Percentiles rank a stretch among this genome's conserved stretches.
Evolutionary conservation across 2,329 filamentous ascomycete genomes (phyloP).

Genomic region (Sclerotinia minor): DNA sequence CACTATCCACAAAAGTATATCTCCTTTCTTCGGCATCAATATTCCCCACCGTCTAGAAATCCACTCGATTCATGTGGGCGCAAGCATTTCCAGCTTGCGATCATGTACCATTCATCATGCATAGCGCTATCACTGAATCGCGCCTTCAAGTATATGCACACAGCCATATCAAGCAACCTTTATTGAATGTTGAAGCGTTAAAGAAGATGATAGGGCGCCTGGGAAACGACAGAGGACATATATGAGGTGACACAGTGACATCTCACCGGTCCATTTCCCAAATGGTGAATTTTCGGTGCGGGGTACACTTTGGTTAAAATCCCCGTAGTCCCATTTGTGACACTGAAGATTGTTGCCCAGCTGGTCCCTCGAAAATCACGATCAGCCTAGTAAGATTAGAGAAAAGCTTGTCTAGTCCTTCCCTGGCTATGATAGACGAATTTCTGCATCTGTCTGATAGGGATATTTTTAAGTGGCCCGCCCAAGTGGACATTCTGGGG

Average conservation of each 20-base stretch:
- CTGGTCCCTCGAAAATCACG: neutral
- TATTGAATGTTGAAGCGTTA: neutral
- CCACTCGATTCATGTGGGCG: slow-evolving; percentile 1
- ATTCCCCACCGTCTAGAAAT: neutral
- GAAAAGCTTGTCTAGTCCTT: slow-evolving; percentile 15
- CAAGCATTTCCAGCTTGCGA: neutral
- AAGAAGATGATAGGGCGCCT: neutral
- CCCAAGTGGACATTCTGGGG: neutral
- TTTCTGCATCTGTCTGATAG: slow-evolving; percentile 1
- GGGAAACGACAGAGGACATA: slow-evolving; percentile 1
- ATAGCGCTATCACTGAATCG: slow-evolving; percentile 1
- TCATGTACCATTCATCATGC: neutral
- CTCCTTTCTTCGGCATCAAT: neutral
- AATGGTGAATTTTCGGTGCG: slow-evolving; percentile 8
- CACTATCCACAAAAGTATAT: neutral
- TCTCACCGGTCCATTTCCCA: slow-evolving; percentile 1
- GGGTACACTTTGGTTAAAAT: slow-evolving; percentile 16
- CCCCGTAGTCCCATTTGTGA: slow-evolving; percentile 1
- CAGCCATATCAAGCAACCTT: neutral
- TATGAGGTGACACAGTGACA: neutral
- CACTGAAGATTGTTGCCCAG: slow-evolving; percentile 13
- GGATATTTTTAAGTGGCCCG: neutral
- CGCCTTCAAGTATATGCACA: neutral
- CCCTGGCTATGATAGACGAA: neutral
- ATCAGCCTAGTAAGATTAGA: slow-evolving; percentile 1